Evolutionary conservation across 2,329 filamentous ascomycete species (phyloP).

Genomic region (Dothideomycetidae sp.): DNA sequence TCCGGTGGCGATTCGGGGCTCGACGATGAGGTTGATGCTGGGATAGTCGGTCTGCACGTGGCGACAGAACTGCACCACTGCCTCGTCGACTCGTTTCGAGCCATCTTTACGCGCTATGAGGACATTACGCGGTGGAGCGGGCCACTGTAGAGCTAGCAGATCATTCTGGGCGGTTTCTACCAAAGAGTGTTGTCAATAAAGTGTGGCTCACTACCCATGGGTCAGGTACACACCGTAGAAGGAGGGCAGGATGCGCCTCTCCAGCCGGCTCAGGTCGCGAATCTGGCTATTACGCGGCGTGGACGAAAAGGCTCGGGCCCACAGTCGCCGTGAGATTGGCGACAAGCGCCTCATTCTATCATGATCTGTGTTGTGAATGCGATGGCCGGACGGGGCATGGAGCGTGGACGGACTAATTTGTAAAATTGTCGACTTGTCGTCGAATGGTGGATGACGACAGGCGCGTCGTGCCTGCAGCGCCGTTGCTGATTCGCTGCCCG

Average conservation of each 20-base stretch:
- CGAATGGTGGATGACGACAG: neutral
- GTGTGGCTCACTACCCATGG: slow-evolving; percentile 22
- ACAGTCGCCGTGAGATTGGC: slow-evolving; percentile 14
- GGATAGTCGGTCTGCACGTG: slow-evolving; percentile 73
- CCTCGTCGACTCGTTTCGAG: slow-evolving; percentile 39
- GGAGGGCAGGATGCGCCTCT: slow-evolving; percentile 44
- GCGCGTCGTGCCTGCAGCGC: neutral
- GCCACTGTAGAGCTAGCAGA: slow-evolving; percentile 53
- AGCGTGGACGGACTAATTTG: neutral
- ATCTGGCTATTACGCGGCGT: slow-evolving; percentile 35
- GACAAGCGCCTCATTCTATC: slow-evolving; percentile 19
- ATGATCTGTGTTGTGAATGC: slow-evolving; percentile 10
- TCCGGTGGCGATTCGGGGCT: slow-evolving; percentile 56
- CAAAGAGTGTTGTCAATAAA: slow-evolving; percentile 14
- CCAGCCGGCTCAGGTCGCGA: slow-evolving; percentile 36
- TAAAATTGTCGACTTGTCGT: no score
- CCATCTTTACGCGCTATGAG: slow-evolving; percentile 54
- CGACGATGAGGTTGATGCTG: slow-evolving; percentile 67
- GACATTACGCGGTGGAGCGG: slow-evolving; percentile 52
- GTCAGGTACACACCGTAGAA: slow-evolving; percentile 42
- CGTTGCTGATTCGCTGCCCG: neutral
- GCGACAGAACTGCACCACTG: slow-evolving; percentile 44
- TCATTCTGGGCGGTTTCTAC: slow-evolving; percentile 44
- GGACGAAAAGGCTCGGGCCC: slow-evolving; percentile 34
- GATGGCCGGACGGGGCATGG: no score